These are phyloP conservation scores for Neurospora africana DNA, from an alignment of 495 filamentous ascomycete genomes.

Conservation along the genomic window DNA sequence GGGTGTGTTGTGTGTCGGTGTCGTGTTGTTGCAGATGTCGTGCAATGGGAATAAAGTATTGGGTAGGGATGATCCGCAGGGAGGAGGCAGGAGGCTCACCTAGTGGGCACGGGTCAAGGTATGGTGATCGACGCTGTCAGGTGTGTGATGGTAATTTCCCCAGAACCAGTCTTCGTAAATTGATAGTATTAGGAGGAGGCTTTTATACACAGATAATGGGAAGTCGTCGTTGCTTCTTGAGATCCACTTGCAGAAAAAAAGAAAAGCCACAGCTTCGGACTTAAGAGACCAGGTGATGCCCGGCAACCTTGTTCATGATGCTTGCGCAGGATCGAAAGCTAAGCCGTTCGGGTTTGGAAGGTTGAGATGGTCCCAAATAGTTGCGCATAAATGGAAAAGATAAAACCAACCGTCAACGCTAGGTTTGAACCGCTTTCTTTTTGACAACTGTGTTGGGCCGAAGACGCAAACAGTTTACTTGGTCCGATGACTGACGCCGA, in stretches of 20 bases:
- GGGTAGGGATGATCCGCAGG: background rate
- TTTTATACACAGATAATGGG: background rate
- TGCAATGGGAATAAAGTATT: background rate
- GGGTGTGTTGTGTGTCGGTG: background rate
- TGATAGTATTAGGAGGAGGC: background rate
- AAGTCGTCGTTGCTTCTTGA: background rate
- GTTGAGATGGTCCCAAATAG: background rate
- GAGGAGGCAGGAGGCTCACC: background rate
- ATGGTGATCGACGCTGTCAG: background rate
- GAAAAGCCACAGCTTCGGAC: background rate
- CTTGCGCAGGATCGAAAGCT: background rate
- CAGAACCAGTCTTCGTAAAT: background rate
- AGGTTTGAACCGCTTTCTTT: background rate
- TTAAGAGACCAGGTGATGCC: background rate
- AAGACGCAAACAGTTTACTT: background rate
- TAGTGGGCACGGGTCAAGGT: background rate
- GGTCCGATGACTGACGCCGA: background rate
- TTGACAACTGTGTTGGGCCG: background rate
- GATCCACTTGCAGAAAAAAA: background rate
- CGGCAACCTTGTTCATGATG: background rate
- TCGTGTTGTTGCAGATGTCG: background rate
- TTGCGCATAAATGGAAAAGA: background rate
- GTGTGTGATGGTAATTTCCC: background rate
- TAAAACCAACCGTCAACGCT: conserved; percentile 3
- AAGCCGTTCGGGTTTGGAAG: background rate